Evolutionary conservation across 139 green algal genomes (phyloP).

Genomic region (Chlorella sp.): DNA sequence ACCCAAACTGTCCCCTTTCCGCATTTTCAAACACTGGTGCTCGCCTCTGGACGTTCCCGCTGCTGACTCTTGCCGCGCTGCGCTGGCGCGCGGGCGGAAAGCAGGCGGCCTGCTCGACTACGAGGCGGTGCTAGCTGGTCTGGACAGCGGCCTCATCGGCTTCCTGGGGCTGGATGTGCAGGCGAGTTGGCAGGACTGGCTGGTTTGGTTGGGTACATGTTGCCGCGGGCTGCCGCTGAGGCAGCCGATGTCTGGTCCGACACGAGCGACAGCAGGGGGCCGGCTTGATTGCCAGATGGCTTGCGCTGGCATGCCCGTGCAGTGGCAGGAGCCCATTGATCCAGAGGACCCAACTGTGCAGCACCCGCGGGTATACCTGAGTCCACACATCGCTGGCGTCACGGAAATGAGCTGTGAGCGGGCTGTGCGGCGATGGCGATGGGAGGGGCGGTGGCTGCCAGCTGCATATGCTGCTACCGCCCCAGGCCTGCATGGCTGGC

Average conservation of each 20-base stretch:
- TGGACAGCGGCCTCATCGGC: slow-evolving; percentile 48
- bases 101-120: slow-evolving; percentile 68
- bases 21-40: too few relatives aligned
- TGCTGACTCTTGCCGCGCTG: background rate
- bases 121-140: slow-evolving; percentile 34
- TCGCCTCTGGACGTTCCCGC: background rate
- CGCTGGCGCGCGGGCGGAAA: too few relatives aligned
- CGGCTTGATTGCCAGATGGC: background rate
- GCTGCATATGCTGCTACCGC: background rate
- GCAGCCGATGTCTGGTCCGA: background rate
- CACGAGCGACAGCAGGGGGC: background rate
- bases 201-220: too few relatives aligned
- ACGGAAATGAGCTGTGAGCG: slow-evolving; percentile 56
- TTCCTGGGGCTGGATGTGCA: slow-evolving; percentile 66
- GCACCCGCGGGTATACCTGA: slow-evolving; percentile 53
- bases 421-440: background rate
- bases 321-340: slow-evolving; percentile 62
- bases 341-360: slow-evolving; percentile 36
- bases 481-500: background rate
- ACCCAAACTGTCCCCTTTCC: background rate
- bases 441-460: background rate
- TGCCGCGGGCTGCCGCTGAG: too few relatives aligned
- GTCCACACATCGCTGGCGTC: slow-evolving; percentile 71
- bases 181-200: too few relatives aligned
- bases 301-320: background rate